These are phyloP conservation scores for Stephania cephalantha DNA, from an alignment of 164 flowering plant genomes.

Conservation along the genomic window DNA sequence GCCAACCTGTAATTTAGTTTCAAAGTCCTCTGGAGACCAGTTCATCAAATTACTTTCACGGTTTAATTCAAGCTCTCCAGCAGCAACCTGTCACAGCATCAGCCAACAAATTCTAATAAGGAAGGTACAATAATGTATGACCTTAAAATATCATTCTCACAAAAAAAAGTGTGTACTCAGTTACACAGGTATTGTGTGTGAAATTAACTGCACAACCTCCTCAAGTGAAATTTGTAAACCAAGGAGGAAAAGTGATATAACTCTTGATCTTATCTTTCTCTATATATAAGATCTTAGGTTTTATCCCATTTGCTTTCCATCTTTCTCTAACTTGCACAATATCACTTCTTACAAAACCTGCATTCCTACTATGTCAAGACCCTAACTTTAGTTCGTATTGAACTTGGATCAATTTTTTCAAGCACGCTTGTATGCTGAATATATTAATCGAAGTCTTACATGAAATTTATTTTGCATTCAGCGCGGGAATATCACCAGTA, in stretches of 20 bases:
- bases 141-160: too few relatives aligned
- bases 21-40: constrained; percentile 95
- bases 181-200: too few relatives aligned
- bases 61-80: constrained; percentile 90
- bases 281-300: neutral
- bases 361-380: neutral
- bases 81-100: constrained; percentile 64
- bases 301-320: neutral
- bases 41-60: constrained; percentile 73
- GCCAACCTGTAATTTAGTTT: constrained; percentile 78
- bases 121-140: neutral
- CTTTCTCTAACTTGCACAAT: too few relatives aligned
- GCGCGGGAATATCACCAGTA: neutral
- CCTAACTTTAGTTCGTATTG: neutral
- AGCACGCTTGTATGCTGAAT: neutral
- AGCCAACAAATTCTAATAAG: neutral
- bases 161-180: too few relatives aligned
- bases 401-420: neutral
- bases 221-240: too few relatives aligned
- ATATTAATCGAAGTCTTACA: too few relatives aligned
- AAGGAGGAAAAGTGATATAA: too few relatives aligned
- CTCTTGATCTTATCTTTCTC: neutral
- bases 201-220: too few relatives aligned
- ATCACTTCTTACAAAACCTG: too few relatives aligned
- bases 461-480: neutral